A percentile compares a stretch with the other conserved stretches of the same genome.
Conservation (phyloP, 2,329 filamentous ascomycete genomes). For the Scedosporium apiospermum region DNA sequence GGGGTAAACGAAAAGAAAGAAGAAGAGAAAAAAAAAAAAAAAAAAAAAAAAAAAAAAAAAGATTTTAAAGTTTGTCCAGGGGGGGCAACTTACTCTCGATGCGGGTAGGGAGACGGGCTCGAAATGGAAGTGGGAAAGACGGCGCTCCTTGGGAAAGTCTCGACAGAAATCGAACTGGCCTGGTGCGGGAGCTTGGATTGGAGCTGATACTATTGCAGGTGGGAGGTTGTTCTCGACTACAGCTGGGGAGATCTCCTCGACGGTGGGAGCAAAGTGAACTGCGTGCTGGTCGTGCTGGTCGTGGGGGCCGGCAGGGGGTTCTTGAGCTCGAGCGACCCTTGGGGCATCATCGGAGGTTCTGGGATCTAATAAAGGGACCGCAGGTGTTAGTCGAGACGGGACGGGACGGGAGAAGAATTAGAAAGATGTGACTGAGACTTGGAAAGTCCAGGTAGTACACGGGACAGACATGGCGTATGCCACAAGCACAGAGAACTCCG, state of each 20-base stretch:
- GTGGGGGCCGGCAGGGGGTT: neutral
- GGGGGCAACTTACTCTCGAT: slow-evolving; percentile 58
- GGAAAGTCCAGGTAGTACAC: neutral
- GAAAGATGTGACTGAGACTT: neutral
- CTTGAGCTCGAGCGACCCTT: neutral
- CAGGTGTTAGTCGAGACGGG: neutral
- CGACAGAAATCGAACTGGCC: slow-evolving; percentile 26
- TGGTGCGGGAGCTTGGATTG: slow-evolving; percentile 59
- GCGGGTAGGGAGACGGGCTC: slow-evolving; percentile 83
- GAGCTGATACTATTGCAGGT: neutral
- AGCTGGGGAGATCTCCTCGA: neutral
- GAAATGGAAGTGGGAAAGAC: slow-evolving; percentile 80
- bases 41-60: neutral
- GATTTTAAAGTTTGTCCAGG: neutral
- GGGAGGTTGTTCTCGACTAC: neutral
- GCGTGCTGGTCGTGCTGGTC: slow-evolving; percentile 5
- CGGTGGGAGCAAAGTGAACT: slow-evolving; percentile 5
- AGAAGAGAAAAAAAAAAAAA: neutral
- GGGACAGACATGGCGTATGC: neutral
- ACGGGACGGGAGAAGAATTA: neutral
- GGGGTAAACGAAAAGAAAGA: neutral
- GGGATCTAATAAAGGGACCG: neutral
- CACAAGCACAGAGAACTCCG: neutral
- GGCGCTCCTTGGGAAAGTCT: slow-evolving; percentile 58
- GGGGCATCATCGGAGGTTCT: neutral